Evolutionary conservation across 2,329 filamentous ascomycete species (phyloP).

Genomic region (Colletotrichum nymphaeae): DNA sequence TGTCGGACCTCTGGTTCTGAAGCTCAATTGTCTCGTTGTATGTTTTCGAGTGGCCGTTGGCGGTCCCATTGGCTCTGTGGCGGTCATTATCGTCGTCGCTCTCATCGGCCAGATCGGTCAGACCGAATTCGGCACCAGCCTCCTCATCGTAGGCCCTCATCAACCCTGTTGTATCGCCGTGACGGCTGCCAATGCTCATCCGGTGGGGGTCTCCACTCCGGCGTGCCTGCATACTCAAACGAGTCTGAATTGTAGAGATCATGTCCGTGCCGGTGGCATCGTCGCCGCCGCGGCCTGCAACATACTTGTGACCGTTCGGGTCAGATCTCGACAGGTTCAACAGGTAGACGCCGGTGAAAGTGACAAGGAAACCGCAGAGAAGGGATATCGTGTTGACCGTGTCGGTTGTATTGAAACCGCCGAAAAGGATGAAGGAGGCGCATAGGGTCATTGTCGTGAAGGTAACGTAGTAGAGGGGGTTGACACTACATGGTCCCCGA

Average conservation of each 20-base stretch:
- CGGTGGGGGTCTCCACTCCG: constrained; percentile 74
- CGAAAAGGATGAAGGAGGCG: constrained; percentile 95
- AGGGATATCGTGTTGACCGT: constrained; percentile 92
- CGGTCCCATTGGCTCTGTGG: constrained; percentile 50
- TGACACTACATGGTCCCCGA: constrained; percentile 71
- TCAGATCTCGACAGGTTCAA: constrained; percentile 95
- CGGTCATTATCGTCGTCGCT: constrained; percentile 69
- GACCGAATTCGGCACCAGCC: constrained; percentile 76
- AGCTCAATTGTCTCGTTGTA: constrained; percentile 60
- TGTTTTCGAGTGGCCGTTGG: constrained; percentile 54
- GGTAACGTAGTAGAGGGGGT: constrained; percentile 96
- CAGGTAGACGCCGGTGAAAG: constrained; percentile 95
- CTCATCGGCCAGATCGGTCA: constrained; percentile 84
- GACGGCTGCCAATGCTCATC: constrained; percentile 72
- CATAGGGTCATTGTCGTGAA: constrained; percentile 95
- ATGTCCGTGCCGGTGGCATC: constrained; percentile 92
- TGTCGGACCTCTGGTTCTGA: constrained; percentile 58
- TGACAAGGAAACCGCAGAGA: constrained; percentile 91
- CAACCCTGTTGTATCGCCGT: constrained; percentile 81
- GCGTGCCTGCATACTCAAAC: constrained; percentile 91
- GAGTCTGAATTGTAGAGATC: constrained; percentile 88
- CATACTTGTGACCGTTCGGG: constrained; percentile 79
- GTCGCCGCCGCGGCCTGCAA: constrained; percentile 70
- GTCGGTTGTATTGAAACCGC: constrained; percentile 95
- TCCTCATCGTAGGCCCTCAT: constrained; percentile 94